Conservation (phyloP, 352 stramenopile species). For the Phytophthora constricta region DNA sequence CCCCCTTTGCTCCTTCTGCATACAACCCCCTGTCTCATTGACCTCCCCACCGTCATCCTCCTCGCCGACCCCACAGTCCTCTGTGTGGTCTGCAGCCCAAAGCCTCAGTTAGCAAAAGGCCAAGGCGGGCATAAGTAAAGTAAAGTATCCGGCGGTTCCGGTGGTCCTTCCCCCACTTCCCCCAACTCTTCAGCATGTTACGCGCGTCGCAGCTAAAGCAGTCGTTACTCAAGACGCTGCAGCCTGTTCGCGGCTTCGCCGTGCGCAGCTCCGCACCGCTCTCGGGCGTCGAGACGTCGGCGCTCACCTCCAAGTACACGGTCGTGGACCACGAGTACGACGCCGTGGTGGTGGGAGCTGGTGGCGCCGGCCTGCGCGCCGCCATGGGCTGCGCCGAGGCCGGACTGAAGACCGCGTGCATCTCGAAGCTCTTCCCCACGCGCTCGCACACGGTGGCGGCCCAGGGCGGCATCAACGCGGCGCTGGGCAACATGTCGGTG, state of each 20-base stretch:
- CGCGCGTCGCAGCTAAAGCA: constrained; percentile 32
- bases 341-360: constrained; percentile 95
- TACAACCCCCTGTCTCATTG: too few relatives aligned
- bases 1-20: neutral
- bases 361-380: constrained; percentile 92
- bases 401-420: constrained; percentile 97
- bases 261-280: constrained; percentile 36
- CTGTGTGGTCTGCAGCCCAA: too few relatives aligned
- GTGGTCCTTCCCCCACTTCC: constrained; percentile 14
- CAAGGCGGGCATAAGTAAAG: neutral
- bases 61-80: neutral
- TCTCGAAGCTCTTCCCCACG: constrained; percentile 98
- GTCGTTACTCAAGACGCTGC: constrained; percentile 22
- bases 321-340: constrained; percentile 97
- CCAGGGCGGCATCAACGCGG: constrained; percentile 97
- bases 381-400: constrained; percentile 93
- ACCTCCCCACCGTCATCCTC: too few relatives aligned
- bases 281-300: constrained; percentile 33
- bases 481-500: constrained; percentile 96
- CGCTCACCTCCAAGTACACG: constrained; percentile 65
- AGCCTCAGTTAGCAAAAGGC: neutral
- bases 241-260: constrained; percentile 28
- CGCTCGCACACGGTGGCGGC: constrained; percentile 96
- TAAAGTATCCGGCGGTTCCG: constrained; percentile 17
- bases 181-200: constrained; percentile 43